phyloP scores from a whole-genome alignment of 1,139 yeast genomes.

The Kodamaea derodonti region DNA sequence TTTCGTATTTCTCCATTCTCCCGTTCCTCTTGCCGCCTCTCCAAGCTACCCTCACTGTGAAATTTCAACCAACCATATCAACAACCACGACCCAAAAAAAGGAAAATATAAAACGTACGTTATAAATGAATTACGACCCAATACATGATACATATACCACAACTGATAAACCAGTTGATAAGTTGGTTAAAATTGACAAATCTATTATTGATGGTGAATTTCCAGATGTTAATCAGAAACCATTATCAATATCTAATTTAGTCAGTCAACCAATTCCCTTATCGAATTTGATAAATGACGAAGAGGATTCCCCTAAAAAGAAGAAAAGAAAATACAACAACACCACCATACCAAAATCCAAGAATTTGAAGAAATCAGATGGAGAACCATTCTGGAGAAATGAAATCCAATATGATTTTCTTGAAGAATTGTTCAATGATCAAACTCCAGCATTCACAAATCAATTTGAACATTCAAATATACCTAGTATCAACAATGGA shows the following conservation, averaged over 20 bases:
- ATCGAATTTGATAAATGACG: slow-evolving; percentile 6
- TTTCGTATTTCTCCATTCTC: too few species aligned
- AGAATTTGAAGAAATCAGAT: slow-evolving; percentile 82
- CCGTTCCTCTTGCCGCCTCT: too few species aligned
- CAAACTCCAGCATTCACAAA: slow-evolving; percentile 66
- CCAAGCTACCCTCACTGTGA: too few species aligned
- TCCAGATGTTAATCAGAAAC: slow-evolving; percentile 1
- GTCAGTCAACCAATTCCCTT: slow-evolving; percentile 8
- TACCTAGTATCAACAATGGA: slow-evolving; percentile 35
- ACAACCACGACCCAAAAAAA: too few species aligned
- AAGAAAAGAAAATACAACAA: slow-evolving; percentile 12
- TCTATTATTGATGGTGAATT: slow-evolving; percentile 2
- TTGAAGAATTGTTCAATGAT: slow-evolving; percentile 62
- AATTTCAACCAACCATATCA: too few species aligned
- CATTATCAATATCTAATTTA: slow-evolving; percentile 15
- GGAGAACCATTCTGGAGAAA: slow-evolving; percentile 90
- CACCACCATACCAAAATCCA: slow-evolving; percentile 15
- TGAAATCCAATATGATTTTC: slow-evolving; percentile 83
- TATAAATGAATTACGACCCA: slow-evolving; percentile 18
- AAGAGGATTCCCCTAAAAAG: slow-evolving; percentile 1
- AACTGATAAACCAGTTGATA: slow-evolving; percentile 7
- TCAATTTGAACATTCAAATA: slow-evolving; percentile 35
- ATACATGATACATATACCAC: slow-evolving; percentile 16
- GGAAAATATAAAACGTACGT: too few species aligned
- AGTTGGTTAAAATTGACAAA: too few species aligned